These are phyloP conservation scores for Zasmidium citrigriseum DNA, from an alignment of 2,329 filamentous ascomycete genomes.

Conservation along the genomic window DNA sequence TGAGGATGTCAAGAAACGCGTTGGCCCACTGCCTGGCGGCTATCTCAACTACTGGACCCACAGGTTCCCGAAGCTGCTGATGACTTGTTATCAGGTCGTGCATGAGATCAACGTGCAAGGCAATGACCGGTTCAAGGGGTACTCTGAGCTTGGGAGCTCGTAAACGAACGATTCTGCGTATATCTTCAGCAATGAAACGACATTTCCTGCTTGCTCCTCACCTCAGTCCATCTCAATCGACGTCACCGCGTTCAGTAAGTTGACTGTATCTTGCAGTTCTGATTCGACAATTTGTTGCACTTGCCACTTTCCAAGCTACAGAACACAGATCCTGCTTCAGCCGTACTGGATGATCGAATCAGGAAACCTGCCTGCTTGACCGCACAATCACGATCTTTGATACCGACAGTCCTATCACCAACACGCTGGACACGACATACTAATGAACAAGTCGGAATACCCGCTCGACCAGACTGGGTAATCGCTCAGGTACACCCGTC, in stretches of 20 bases:
- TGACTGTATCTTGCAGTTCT: no score
- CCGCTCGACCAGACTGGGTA: neutral
- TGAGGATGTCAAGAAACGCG: slow-evolving; percentile 69
- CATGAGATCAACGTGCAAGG: slow-evolving; percentile 64
- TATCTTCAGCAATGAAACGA: neutral
- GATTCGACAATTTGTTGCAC: no score
- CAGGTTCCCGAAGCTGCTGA: slow-evolving; percentile 74
- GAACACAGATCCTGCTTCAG: no score
- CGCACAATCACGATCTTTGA: neutral
- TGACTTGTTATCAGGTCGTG: slow-evolving; percentile 76
- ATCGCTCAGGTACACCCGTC: neutral
- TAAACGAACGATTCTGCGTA: neutral
- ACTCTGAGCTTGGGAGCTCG: slow-evolving; percentile 52
- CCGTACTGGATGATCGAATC: no score
- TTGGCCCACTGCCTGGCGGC: slow-evolving; percentile 70
- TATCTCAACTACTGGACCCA: slow-evolving; percentile 84
- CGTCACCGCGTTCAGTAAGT: no score
- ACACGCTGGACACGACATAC: neutral
- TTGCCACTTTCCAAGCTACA: no score
- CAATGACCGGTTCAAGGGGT: slow-evolving; percentile 69
- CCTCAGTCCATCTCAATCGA: neutral
- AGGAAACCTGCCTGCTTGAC: no score
- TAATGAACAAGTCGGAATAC: neutral
- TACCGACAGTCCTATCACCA: neutral
- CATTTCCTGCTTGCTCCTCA: neutral